phyloP scores from a whole-genome alignment of 2,329 filamentous ascomycete species.

The Hypoxylon sp. region DNA sequence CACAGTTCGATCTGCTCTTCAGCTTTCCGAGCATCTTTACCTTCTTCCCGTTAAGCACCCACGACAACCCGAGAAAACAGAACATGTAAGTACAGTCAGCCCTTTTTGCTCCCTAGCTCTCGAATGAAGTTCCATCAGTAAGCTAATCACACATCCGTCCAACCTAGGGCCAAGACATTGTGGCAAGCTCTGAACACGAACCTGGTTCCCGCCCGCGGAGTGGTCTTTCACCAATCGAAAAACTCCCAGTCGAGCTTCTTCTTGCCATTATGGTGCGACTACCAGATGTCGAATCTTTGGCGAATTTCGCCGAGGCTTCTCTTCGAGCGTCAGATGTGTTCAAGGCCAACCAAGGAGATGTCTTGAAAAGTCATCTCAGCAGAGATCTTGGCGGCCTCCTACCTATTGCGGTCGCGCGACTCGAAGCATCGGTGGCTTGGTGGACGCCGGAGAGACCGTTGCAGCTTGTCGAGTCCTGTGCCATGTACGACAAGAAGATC shows the following conservation, averaged over 20 bases:
- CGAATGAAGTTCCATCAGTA: neutral
- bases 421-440: constrained; percentile 1
- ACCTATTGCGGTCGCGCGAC: constrained; percentile 18
- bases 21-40: no score
- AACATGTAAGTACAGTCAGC: neutral
- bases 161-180: neutral
- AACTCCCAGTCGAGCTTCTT: neutral
- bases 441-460: constrained; percentile 7
- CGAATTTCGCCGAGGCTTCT: constrained; percentile 10
- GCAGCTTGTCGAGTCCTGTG: neutral
- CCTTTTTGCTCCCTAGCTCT: neutral
- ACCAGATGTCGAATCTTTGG: constrained; percentile 8
- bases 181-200: neutral
- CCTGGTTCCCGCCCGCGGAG: neutral
- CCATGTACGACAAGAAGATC: neutral
- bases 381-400: neutral
- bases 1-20: no score
- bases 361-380: neutral
- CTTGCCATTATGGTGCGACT: constrained; percentile 5
- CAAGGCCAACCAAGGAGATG: neutral
- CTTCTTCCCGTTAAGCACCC: no score
- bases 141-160: neutral
- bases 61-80: no score
- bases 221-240: neutral
- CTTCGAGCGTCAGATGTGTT: neutral